Evolutionary conservation across 108 stramenopile genomes (phyloP), one percentile per base, ranked within the genome.

Genomic region (Nitzschia sp.): DNA sequence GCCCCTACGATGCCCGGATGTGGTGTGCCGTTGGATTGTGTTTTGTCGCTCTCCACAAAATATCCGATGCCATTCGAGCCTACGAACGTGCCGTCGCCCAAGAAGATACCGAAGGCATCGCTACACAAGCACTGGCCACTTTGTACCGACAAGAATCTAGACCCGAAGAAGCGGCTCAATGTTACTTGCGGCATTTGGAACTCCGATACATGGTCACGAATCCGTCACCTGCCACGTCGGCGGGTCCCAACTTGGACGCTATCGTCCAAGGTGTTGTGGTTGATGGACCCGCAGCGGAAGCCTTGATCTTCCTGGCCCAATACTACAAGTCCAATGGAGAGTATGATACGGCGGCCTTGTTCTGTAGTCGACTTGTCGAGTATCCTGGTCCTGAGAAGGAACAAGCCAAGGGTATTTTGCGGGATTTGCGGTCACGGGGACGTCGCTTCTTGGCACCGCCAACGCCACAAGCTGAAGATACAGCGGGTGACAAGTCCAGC

Each of bases 1-100:
- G 96, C 43, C 97, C 98, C 1, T 89, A 89, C 69, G 98, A 99
- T 90, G 92, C 96, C 8, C 86, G 98, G 24, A 99, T 99, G 97
- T 99, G 98, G 98, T 90, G 89, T 64, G 98, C 98, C 20, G 80
- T 99, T 73, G 98, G 95, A 20, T 73, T 75, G 50, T 94, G 93
- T 73, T 85, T 91, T 63, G 69, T 84, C 11, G 84, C 85, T 10
- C 70, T 98, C 9, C 82, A 84, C 46, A 76, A 87, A 41, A 69
- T 81, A 0, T 67, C 63, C 10, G 94, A 96, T 77, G 97, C 98
- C 11, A 95, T 96, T 42, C 82, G 84, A 50, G 81, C 85, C 57
- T 96, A 91, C 67, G 94, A 97, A 81, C 75, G 93, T 9, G 97
- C 97, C 0, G 86, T 95, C 10, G 72, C 84, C 3, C 76, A 90